Base-by-base conservation (phyloP, 495 filamentous ascomycete species). In the Lasiosphaeris hirsuta region DNA sequence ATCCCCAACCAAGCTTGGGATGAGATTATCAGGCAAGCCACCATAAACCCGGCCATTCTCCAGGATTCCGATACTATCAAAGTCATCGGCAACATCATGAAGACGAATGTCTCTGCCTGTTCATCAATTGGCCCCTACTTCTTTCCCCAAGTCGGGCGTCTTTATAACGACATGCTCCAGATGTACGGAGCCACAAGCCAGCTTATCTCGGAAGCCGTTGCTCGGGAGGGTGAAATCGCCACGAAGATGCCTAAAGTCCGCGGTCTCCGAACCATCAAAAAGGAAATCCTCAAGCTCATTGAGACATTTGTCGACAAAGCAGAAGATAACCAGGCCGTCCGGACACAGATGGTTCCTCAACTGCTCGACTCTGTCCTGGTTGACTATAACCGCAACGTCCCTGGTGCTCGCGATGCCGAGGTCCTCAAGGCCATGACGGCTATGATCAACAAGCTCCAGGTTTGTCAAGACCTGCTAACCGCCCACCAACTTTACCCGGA, bases 31-130 rank as follows among this genome's bases (percentile, higher is more conserved):
- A 78, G 80, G 45, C 78, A 84, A 60, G 94, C 94, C 38, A 90
- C 90, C 46, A 79, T 87, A 54, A 84, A 96, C 66, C 88, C 93
- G 2, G 76, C 80, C 23, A 89, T 90, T 57, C 79, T 99, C 7
- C 90, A 97, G 68, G 90, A 96, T 68, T 80, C 82, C 23, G 91
- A 99, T 51, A 95, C 91, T 0, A 97, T 99, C 72, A 97, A 97
- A 75, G 84, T 99, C 57, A 88, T 99, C 56, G 94, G 94, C 51
- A 99, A 99, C 70, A 96, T 99, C 63, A 99, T 97, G 94, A 99
- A 99, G 80, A 99, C 94, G 5, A 99, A 99, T 63, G 94, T 99
- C 5, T 90, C 94, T 1, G 94, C 94, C 11, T 97, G 94, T 68
- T 90, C 88, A 23, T 97, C 95, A 0, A 92, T 97, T 50, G 94